phyloP scores from a whole-genome alignment of 2,329 filamentous ascomycete species.

The Colletotrichum sojae region DNA sequence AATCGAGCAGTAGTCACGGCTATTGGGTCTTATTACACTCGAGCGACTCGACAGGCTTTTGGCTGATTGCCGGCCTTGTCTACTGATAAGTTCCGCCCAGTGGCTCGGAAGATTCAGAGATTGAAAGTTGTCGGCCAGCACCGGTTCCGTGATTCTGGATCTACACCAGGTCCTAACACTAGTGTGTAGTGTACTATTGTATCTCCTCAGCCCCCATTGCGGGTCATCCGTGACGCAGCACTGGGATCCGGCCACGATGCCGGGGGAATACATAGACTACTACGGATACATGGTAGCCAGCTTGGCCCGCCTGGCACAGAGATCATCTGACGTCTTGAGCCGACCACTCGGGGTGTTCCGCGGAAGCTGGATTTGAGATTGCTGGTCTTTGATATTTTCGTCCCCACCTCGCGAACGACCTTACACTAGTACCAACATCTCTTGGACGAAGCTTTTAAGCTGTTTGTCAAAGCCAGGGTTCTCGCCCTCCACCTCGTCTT shows the following conservation, averaged over 20 bases:
- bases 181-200: neutral
- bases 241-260: neutral
- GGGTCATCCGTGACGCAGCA: slow-evolving; percentile 5
- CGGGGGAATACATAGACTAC: neutral
- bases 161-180: neutral
- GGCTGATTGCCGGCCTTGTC: neutral
- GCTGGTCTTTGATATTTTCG: neutral
- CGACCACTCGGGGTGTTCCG: slow-evolving; percentile 21
- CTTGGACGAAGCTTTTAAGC: neutral
- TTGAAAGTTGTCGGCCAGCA: slow-evolving; percentile 1
- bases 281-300: neutral
- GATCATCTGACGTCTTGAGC: slow-evolving; percentile 5
- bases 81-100: neutral
- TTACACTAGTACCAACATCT: neutral
- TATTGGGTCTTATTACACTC: neutral
- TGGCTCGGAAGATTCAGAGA: neutral
- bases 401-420: neutral
- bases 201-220: neutral
- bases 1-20: neutral
- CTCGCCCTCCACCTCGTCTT: neutral
- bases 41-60: neutral
- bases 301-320: neutral
- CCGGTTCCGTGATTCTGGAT: slow-evolving; percentile 9
- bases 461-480: slow-evolving; percentile 26
- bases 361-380: neutral